Base-by-base conservation (phyloP, 148 eudicot genomes). In the Limonium bicolor region DNA sequence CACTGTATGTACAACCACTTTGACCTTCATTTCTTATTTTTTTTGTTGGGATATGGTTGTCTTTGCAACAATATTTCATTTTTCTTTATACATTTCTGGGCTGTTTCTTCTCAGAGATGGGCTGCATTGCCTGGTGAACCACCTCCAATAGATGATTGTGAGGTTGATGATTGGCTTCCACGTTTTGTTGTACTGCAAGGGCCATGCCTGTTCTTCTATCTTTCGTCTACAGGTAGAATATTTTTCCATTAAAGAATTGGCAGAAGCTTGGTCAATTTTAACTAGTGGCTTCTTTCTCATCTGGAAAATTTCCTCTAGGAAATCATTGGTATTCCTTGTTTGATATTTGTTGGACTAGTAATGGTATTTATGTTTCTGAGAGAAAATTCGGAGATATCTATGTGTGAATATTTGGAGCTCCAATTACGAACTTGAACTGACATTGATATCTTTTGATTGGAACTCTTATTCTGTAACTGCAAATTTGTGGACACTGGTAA, bases 151-250 rank as follows among this genome's bases (percentile, higher is more conserved):
- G 97, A 90, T 67, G 97, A 90, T 53, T 50, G 64, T 26, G 96
- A 88, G 17, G 80, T 88, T 54, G 92, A 88, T 63, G 96, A 88
- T 53, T 83, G 94, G 90, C 76, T 87, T 53, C 96, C 94, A 48
- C 86, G 95, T 51, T 90, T 80, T 62, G 53, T 73, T 33, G 97
- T 90, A 22, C 75, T 84, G 42, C 87, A 90, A 41, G 97, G 97
- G 50, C 59, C 76, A 7, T 80, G 87, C 36, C 68, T 90, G 50
- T 90, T 69, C 61, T 71, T 84, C 59, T 90, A 77, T 54, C 61
- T 70, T 57, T 56, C 63, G 25, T 82, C 87, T 19, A 80, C 79
- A 59, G 97, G 97, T 90, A 72, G 19, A 27, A 0, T 1, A 13
- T 43, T 43, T 26, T 26, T 13, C 18, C 4, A 8, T 13, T 13